A percentile compares a stretch with the other conserved stretches of the same genome.
Conservation (phyloP, 1,284 basidiomycete species). For the Cryptococcus neoformans region DNA sequence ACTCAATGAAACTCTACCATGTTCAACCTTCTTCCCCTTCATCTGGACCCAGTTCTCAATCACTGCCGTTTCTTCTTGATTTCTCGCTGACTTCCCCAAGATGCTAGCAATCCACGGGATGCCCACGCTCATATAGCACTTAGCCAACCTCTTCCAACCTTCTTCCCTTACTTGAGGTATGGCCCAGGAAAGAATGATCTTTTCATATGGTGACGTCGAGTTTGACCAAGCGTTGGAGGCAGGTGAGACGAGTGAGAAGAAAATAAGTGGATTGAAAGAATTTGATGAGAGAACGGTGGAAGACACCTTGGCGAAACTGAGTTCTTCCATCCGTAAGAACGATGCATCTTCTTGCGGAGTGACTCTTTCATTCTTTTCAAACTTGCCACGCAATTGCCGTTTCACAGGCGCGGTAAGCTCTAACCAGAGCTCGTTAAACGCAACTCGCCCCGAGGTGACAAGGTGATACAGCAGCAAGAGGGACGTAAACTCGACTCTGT, state of each 20-base stretch:
- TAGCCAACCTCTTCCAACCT: slow-evolving; percentile 28
- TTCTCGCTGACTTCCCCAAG: slow-evolving; percentile 11
- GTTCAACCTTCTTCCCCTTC: slow-evolving; percentile 19
- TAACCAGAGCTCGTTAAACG: slow-evolving; percentile 15
- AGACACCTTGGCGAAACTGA: slow-evolving; percentile 12
- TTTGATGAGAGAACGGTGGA: slow-evolving; percentile 20
- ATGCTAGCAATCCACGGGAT: slow-evolving; percentile 24
- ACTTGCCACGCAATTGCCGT: slow-evolving; percentile 1
- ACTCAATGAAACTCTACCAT: slow-evolving; percentile 13
- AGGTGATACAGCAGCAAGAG: slow-evolving; percentile 38
- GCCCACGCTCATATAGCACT: slow-evolving; percentile 26
- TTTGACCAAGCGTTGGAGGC: neutral
- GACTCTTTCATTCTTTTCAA: neutral
- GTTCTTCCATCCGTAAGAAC: slow-evolving; percentile 2
- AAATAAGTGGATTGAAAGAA: slow-evolving; percentile 29
- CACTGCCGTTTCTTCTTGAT: neutral
- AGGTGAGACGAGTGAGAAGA: slow-evolving; percentile 13
- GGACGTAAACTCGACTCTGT: slow-evolving; percentile 25
- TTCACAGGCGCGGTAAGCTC: slow-evolving; percentile 13
- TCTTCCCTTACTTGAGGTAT: slow-evolving; percentile 22
- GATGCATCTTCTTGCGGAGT: neutral
- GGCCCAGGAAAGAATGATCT: slow-evolving; percentile 32
- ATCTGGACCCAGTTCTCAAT: slow-evolving; percentile 21
- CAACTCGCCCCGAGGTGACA: slow-evolving; percentile 9
- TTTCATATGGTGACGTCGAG: slow-evolving; percentile 15